A percentile compares a stretch with the other conserved stretches of the same genome.
Conservation (phyloP, 306 rosid genomes). For the Adenanthera pavonina region DNA sequence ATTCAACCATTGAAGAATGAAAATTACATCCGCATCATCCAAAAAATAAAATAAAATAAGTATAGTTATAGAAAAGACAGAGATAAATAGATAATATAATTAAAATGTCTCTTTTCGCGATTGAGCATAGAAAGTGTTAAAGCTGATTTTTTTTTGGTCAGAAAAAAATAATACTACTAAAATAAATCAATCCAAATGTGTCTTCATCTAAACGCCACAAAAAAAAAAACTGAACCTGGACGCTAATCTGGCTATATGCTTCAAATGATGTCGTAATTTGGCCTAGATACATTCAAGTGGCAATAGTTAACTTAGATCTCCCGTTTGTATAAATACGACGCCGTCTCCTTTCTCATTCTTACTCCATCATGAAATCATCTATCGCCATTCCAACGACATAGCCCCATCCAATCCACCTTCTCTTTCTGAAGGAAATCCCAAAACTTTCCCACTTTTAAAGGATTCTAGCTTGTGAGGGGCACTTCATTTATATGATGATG, state of each 20-base stretch:
- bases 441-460: background rate
- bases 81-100: background rate
- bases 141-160: background rate
- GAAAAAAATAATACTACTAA: too few species aligned
- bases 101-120: background rate
- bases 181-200: background rate
- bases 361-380: slow-evolving; percentile 50
- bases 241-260: slow-evolving; percentile 37
- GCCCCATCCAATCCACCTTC: background rate
- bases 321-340: slow-evolving; percentile 49
- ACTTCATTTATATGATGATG: background rate
- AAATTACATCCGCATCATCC: background rate
- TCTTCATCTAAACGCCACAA: background rate
- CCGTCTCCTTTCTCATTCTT: slow-evolving; percentile 31
- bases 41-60: background rate
- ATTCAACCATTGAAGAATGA: background rate
- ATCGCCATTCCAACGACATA: slow-evolving; percentile 49
- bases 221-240: slow-evolving; percentile 33
- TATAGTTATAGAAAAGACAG: background rate
- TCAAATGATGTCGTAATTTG: background rate
- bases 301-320: background rate
- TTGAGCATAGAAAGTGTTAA: background rate
- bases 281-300: slow-evolving; percentile 46
- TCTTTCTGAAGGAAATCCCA: background rate
- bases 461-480: background rate